Evolutionary conservation across 2,329 filamentous ascomycete genomes (phyloP), one percentile per base, ranked within the genome.

Genomic region (Diaporthe capsici): DNA sequence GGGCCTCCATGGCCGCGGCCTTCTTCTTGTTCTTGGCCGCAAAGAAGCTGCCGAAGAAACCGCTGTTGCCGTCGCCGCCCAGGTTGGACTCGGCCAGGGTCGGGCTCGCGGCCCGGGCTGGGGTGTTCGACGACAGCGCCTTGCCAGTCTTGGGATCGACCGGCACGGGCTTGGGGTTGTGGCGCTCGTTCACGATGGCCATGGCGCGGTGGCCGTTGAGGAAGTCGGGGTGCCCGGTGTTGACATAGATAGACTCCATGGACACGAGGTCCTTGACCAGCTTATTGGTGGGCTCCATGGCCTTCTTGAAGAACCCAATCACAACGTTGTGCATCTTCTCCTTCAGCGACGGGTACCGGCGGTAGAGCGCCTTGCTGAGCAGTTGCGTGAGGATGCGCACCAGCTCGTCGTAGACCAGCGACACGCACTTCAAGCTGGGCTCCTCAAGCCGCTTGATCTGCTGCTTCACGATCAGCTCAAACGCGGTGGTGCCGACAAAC

Each of bases 11-110:
- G 65, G 96, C 96, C n/a, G 97, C 97, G 87, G 98, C 97, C 93
- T 98, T 98, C 91, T 99, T 99, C 92, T 98, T 99, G 88, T 98
- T 99, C 91, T 98, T 99, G 82, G 95, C 96, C 15, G 97, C 95
- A 83, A 98, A 99, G 91, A 99, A 99, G 82, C 95, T 98, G 80
- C 97, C 97, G 81, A 99, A 99, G 90, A 99, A 99, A 51, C 96
- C 95, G 76, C 90, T 88, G 82, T 94, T 94, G 72, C 84, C 84
- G 77, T 84, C 85, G 39, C 85, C 86, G 49, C 87, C 85, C 25
- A 78, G 63, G 60, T 87, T 85, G 57, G 83, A 79, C 58, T 92
- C 86, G 70, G 85, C 83, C 72, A 95, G 87, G 53, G 93, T 94
- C 10, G 95, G 97, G 82, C 93, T 98, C 73, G 90, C 90, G 58